Percentiles rank a stretch among this genome's conserved stretches.
These are phyloP conservation scores for Dunaliella primolecta DNA, from an alignment of 139 green algal species.

Conservation along the genomic window DNA sequence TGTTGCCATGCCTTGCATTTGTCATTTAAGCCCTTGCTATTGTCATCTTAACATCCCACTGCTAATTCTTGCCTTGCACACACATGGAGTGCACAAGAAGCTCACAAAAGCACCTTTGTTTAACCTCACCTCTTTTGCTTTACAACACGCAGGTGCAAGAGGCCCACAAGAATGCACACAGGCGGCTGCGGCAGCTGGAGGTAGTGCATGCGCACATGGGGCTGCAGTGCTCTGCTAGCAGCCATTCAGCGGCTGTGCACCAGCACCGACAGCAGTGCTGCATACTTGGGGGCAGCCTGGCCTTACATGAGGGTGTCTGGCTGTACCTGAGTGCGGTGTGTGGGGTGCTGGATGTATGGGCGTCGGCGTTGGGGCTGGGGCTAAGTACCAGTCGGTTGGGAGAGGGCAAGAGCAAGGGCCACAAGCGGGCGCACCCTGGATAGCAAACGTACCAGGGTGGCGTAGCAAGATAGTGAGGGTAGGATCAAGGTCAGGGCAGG, in stretches of 20 bases:
- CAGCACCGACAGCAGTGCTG: neutral
- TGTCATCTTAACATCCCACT: no score
- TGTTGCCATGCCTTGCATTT: no score
- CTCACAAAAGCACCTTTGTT: no score
- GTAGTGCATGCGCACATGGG: constrained; percentile 3
- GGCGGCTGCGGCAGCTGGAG: constrained; percentile 25
- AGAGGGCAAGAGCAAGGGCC: constrained; percentile 8
- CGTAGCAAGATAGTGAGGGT: no score
- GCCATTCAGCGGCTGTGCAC: neutral
- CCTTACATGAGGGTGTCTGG: constrained; percentile 14
- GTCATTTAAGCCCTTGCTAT: no score
- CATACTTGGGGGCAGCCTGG: constrained; percentile 3
- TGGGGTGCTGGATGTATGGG: constrained; percentile 11
- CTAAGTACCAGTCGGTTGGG: constrained; percentile 3
- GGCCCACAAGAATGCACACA: constrained; percentile 23
- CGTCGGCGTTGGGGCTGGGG: neutral
- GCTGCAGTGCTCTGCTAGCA: neutral
- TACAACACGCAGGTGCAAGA: constrained; percentile 19
- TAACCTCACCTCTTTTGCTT: no score
- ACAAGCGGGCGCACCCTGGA: neutral
- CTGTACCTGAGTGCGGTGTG: constrained; percentile 12
- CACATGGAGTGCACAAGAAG: no score
- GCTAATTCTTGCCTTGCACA: no score
- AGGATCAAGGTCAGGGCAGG: no score
- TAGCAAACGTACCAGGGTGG: no score